Evolutionary conservation across 164 flowering plant genomes (phyloP), one percentile per base, ranked within the genome.

Genomic region (Aristolochia contorta): DNA sequence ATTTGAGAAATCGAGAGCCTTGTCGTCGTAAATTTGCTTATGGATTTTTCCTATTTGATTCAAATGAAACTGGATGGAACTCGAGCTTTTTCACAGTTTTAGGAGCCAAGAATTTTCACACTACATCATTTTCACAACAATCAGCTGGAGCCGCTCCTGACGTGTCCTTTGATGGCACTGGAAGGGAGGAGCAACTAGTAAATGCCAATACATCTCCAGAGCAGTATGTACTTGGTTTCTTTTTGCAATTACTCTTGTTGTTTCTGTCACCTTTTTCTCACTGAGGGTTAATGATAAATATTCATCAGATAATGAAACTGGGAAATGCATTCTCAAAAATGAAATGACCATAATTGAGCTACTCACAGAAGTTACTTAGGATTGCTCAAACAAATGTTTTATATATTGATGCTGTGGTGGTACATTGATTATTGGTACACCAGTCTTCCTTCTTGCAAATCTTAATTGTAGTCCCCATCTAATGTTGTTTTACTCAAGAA

Each of bases 121-220:
- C 69, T 56, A 75, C 73, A 3, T 68, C 79, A 46, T 68, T 75
- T 8, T 56, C 67, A 14, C 69, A 69, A 64, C 64, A 65, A 16
- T 60, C 71, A 37, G 65, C 77, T 56, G 85, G 87, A 12, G 70
- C 86, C 66, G 84, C 83, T 67, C 77, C 80, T 66, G 84, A 82
- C 67, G 70, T 82, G 56, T 71, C 89, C 0, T 61, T 72, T 60
- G 80, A 84, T 63, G 82, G 83, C 22, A 70, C 72, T 47, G 65
- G 77, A 43, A 68, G 60, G 47, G 82, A 78, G 51, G 91, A 78
- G 24, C 82, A 70, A 65, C 47, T 59, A 56, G 64, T 57, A 6
- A 69, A 47, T 67, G 69, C 82, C 48, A 67, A 71, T 6, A 68
- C 59, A 69, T 59, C 75, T 33, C 64, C 80, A 56, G 80, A 77